Conservation (phyloP, 805 yeast genomes). For the Metschnikowia shivogae region DNA sequence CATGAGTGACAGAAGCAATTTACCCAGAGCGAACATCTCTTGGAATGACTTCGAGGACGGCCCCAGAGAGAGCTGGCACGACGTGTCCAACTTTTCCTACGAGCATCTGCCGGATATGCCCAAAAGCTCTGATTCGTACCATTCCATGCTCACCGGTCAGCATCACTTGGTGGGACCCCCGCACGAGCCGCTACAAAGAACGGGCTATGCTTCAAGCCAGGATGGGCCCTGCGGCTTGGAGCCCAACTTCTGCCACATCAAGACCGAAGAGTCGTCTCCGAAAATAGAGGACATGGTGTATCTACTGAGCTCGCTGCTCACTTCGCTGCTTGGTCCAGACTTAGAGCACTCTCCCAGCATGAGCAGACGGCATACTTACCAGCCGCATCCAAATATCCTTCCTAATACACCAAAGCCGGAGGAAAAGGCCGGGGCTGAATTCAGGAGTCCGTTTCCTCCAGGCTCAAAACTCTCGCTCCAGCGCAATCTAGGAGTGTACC, state of each 20-base stretch:
- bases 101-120: constrained; percentile 1
- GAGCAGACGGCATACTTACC: not conserved
- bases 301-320: not conserved
- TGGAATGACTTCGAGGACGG: constrained; percentile 1
- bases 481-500: constrained; percentile 20
- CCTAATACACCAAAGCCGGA: not conserved
- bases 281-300: constrained; percentile 2
- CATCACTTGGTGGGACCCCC: constrained; percentile 1
- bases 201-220: not conserved
- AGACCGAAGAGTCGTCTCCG: not conserved
- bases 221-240: not conserved
- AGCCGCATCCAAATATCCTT: not conserved
- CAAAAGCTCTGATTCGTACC: not conserved
- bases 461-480: constrained; percentile 1
- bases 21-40: constrained; percentile 2
- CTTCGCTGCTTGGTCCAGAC: constrained; percentile 2
- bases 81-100: not conserved
- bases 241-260: not conserved
- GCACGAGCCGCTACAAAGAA: not conserved
- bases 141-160: constrained; percentile 1
- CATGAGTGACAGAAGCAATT: constrained; percentile 1
- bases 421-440: not conserved
- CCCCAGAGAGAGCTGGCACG: not conserved
- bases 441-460: not conserved
- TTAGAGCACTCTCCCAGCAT: constrained; percentile 1